Percentiles rank a stretch among this genome's conserved stretches.
These are phyloP conservation scores for Septoria linicola DNA, from an alignment of 2,329 filamentous ascomycete species.

Conservation along the genomic window DNA sequence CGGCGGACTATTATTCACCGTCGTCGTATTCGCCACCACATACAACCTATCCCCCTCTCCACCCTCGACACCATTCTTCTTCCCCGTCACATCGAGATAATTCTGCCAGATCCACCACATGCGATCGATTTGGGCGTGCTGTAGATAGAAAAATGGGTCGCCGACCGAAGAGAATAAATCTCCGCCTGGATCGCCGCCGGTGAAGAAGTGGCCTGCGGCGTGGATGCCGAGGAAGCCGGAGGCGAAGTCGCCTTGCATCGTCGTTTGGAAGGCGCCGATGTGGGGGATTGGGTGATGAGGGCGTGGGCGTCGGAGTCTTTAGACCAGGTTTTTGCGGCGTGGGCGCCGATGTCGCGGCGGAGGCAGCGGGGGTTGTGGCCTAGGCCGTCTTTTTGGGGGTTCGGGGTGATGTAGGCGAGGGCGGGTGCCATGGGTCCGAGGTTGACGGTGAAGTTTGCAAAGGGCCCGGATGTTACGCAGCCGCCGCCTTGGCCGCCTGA, in stretches of 20 bases:
- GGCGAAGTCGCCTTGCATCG: conserved; percentile 19
- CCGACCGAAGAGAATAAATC: conserved; percentile 47
- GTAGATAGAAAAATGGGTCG: conserved; percentile 51
- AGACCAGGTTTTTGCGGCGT: conserved; percentile 13
- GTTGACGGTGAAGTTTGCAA: conserved; percentile 38
- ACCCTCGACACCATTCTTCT: conserved; percentile 29
- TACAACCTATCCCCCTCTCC: conserved; percentile 31
- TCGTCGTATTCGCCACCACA: conserved; percentile 20
- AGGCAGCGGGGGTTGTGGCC: conserved; percentile 27
- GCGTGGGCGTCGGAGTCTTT: conserved; percentile 18
- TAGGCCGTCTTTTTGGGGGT: conserved; percentile 27
- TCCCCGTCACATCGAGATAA: conserved; percentile 33
- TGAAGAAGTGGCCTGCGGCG: conserved; percentile 48
- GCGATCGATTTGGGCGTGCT: conserved; percentile 48
- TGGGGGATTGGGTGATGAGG: conserved; percentile 17
- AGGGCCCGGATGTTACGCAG: conserved; percentile 54
- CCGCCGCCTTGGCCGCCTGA: conserved; percentile 56
- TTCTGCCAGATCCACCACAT: conserved; percentile 54
- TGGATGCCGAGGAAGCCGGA: conserved; percentile 35
- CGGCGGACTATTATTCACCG: conserved; percentile 19
- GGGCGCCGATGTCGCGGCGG: conserved; percentile 15
- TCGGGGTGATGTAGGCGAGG: conserved; percentile 20
- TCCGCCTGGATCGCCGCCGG: conserved; percentile 42
- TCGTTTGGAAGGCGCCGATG: conserved; percentile 21
- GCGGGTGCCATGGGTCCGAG: conserved; percentile 20